Evolutionary conservation across 2,329 filamentous ascomycete species (phyloP).

Genomic region (Neopestalotiopsis sp.): DNA sequence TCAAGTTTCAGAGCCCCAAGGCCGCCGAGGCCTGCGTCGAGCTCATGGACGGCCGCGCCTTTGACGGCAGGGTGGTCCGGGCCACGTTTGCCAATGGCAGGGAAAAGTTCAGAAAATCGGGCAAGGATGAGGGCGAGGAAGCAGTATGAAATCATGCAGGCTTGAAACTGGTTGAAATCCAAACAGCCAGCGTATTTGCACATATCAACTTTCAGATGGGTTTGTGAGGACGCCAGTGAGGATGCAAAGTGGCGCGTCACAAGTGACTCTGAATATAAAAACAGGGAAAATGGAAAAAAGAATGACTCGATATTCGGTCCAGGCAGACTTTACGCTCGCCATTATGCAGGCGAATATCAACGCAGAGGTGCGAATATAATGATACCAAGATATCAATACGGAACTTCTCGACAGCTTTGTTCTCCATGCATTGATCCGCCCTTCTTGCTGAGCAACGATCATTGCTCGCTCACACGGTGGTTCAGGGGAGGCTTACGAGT

Average conservation of each 20-base stretch:
- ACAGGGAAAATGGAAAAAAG: neutral
- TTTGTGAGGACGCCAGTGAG: neutral
- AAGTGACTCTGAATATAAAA: neutral
- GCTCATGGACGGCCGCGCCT: constrained; percentile 80
- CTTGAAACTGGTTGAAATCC: neutral
- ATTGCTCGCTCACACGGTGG: neutral
- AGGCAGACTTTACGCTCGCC: neutral
- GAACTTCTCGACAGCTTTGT: neutral
- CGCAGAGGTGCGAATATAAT: neutral
- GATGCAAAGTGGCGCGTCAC: neutral
- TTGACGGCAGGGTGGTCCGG: constrained; percentile 73
- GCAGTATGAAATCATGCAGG: constrained; percentile 21
- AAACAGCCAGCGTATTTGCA: neutral
- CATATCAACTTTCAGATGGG: neutral
- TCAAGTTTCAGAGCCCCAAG: constrained; percentile 77
- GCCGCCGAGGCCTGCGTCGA: constrained; percentile 75
- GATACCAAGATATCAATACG: neutral
- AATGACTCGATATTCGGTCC: neutral
- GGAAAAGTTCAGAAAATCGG: constrained; percentile 76
- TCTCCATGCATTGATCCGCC: neutral
- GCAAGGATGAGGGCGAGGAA: constrained; percentile 47
- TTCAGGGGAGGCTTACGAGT: no score
- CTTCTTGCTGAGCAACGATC: neutral
- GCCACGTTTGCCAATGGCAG: constrained; percentile 74
- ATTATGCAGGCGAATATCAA: neutral